Evolutionary conservation across 768 basidiomycete species (phyloP).

Genomic region (Chlorophyllum brunneum): DNA sequence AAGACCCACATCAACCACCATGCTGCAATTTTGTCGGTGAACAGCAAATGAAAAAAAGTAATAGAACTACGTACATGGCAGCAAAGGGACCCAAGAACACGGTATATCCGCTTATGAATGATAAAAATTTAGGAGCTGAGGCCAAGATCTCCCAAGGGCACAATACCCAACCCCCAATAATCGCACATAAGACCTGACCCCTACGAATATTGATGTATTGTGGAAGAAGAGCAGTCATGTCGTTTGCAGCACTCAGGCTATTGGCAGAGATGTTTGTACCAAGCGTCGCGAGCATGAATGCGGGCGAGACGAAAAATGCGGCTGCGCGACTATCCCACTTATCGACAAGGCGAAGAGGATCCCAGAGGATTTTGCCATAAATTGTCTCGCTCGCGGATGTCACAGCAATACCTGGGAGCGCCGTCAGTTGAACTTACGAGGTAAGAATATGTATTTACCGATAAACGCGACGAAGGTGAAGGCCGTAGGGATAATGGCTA

Average conservation of each 20-base stretch:
- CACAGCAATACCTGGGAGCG: conserved; percentile 57
- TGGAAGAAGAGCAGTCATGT: conserved; percentile 77
- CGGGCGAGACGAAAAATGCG: conserved; percentile 78
- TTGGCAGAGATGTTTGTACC: conserved; percentile 80
- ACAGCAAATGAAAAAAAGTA: neutral
- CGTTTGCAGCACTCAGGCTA: conserved; percentile 68
- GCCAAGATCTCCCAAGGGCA: conserved; percentile 84
- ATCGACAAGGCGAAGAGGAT: conserved; percentile 72
- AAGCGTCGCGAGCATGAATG: conserved; percentile 69
- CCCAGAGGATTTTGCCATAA: conserved; percentile 67
- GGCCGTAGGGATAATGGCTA: conserved; percentile 69
- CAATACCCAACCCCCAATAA: conserved; percentile 83
- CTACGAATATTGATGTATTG: conserved; percentile 77
- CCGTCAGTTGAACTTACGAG: neutral
- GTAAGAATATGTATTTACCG: conserved; percentile 25
- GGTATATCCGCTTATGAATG: conserved; percentile 81
- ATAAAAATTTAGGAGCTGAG: conserved; percentile 62
- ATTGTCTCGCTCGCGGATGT: conserved; percentile 71
- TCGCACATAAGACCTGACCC: conserved; percentile 74
- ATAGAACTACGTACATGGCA: conserved; percentile 52
- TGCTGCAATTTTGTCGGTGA: conserved; percentile 24
- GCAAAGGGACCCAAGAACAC: conserved; percentile 86
- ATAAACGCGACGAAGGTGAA: conserved; percentile 78
- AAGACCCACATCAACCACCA: conserved; percentile 40
- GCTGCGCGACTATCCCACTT: conserved; percentile 84